These are phyloP conservation scores for Nakazawaea peltata DNA, from an alignment of 805 yeast genomes.

Conservation along the genomic window DNA sequence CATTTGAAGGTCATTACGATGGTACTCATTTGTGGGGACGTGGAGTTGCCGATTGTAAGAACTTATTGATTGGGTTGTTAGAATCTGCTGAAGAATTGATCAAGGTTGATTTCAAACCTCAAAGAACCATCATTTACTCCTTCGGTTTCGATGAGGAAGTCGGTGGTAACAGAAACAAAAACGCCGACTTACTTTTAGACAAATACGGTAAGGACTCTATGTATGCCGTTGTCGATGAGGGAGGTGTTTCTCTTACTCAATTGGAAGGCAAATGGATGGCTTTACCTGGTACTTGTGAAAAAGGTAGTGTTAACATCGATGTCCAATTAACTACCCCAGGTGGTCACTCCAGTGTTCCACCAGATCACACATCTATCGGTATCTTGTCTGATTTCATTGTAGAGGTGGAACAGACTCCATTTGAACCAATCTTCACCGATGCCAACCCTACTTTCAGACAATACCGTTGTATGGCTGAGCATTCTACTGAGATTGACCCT, in stretches of 20 bases:
- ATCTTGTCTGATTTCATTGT: conserved; percentile 32
- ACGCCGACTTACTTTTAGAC: conserved; percentile 25
- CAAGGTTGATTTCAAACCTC: conserved; percentile 28
- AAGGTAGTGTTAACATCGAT: conserved; percentile 35
- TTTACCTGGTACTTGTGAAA: conserved; percentile 39
- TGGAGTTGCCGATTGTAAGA: conserved; percentile 35
- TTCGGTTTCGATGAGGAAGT: conserved; percentile 48
- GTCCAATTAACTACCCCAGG: conserved; percentile 37
- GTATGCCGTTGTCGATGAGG: conserved; percentile 39
- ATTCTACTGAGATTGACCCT: conserved; percentile 26
- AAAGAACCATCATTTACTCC: conserved; percentile 34
- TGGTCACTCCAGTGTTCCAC: conserved; percentile 45
- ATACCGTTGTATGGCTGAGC: conserved; percentile 39
- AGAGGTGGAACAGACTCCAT: conserved; percentile 29
- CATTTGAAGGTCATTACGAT: conserved; percentile 29
- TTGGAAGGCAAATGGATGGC: conserved; percentile 31
- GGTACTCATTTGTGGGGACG: conserved; percentile 30
- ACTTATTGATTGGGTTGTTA: conserved; percentile 31
- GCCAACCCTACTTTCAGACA: conserved; percentile 35
- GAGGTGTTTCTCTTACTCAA: conserved; percentile 27
- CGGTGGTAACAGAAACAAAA: conserved; percentile 27
- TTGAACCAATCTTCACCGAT: conserved; percentile 28
- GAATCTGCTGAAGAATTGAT: conserved; percentile 23
- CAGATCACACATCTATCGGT: conserved; percentile 40
- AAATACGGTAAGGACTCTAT: conserved; percentile 34